A percentile compares a stretch with the other conserved stretches of the same genome.
phyloP scores from a whole-genome alignment of 257 asterid species.

The Datura wrightii region DNA sequence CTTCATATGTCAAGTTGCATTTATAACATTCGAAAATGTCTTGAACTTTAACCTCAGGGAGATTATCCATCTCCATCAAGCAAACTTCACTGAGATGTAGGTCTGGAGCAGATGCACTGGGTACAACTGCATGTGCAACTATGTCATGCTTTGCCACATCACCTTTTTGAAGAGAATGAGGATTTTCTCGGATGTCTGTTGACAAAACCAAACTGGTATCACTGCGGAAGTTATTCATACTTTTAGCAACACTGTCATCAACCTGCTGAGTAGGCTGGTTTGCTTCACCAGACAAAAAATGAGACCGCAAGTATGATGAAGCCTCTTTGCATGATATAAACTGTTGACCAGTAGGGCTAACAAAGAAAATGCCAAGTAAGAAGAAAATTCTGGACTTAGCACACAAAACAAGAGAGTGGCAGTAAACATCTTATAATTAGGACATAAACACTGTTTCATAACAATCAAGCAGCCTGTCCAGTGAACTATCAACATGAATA shows the following conservation, averaged over 20 bases:
- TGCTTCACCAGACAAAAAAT: slow-evolving; percentile 51
- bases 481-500: neutral
- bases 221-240: slow-evolving; percentile 48
- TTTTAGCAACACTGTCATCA: slow-evolving; percentile 51
- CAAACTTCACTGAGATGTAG: slow-evolving; percentile 47
- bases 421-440: neutral
- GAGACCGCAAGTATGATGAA: slow-evolving; percentile 69
- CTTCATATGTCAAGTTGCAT: slow-evolving; percentile 74
- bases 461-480: neutral
- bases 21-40: slow-evolving; percentile 85
- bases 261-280: slow-evolving; percentile 53
- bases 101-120: slow-evolving; percentile 43
- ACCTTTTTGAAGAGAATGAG: slow-evolving; percentile 43
- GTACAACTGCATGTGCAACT: slow-evolving; percentile 49
- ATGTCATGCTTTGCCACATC: slow-evolving; percentile 38
- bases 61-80: slow-evolving; percentile 72
- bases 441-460: neutral
- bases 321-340: slow-evolving; percentile 90
- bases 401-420: neutral
- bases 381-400: neutral
- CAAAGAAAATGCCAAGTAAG: slow-evolving; percentile 33
- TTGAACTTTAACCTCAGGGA: slow-evolving; percentile 85
- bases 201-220: slow-evolving; percentile 20
- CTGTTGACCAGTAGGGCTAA: slow-evolving; percentile 88
- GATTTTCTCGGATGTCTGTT: slow-evolving; percentile 57